phyloP scores from a whole-genome alignment of 176 grass and related monocot genomes.

The Calamus simplicifolius region DNA sequence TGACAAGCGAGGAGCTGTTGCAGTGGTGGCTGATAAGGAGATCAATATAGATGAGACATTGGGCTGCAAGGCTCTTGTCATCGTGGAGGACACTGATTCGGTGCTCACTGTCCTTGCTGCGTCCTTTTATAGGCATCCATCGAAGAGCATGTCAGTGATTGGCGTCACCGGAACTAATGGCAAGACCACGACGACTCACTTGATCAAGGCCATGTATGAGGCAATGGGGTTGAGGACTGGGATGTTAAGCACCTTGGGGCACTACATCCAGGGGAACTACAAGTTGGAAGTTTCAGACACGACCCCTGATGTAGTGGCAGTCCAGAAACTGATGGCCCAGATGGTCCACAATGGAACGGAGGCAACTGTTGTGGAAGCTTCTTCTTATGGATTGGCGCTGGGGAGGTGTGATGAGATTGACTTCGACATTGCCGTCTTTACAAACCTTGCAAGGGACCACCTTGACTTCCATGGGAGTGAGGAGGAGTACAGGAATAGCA shows the following conservation, averaged over 20 bases:
- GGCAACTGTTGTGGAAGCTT: constrained; percentile 69
- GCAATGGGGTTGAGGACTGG: constrained; percentile 72
- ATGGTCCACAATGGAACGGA: constrained; percentile 91
- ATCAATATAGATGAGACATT: constrained; percentile 91
- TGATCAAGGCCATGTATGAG: constrained; percentile 87
- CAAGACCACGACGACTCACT: constrained; percentile 48
- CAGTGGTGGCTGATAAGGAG: constrained; percentile 72
- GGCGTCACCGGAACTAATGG: constrained; percentile 62
- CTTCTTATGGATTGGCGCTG: constrained; percentile 34
- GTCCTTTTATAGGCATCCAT: constrained; percentile 67
- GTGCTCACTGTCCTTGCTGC: constrained; percentile 55
- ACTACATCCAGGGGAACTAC: constrained; percentile 54
- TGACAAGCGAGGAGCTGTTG: constrained; percentile 83
- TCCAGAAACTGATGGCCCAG: constrained; percentile 83
- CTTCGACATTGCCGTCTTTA: constrained; percentile 80
- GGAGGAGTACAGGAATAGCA: constrained; percentile 67
- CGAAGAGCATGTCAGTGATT: constrained; percentile 55
- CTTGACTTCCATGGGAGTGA: constrained; percentile 40
- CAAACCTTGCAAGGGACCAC: constrained; percentile 55
- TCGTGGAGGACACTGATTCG: constrained; percentile 57
- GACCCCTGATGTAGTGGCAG: constrained; percentile 38
- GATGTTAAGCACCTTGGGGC: constrained; percentile 61
- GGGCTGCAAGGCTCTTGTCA: constrained; percentile 75
- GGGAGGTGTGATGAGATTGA: constrained; percentile 54
- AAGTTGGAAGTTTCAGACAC: constrained; percentile 43